Base-by-base conservation (phyloP, 2,329 filamentous ascomycete genomes). In the Xylaria sp. region DNA sequence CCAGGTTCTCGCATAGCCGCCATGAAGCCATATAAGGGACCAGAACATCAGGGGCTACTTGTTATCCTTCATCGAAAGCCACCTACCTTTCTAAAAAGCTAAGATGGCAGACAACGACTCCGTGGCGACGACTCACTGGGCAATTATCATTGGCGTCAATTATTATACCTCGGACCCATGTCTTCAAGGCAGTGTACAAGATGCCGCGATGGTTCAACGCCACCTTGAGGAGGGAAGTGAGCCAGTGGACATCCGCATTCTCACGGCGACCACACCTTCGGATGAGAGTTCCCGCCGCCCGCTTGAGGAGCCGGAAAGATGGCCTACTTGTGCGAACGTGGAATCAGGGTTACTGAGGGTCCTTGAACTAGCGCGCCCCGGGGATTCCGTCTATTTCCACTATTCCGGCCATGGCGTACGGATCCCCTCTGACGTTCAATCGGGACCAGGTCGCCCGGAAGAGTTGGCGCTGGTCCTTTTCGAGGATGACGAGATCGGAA, bases 361-460 rank as follows among this genome's bases (percentile, higher is more conserved):
- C 13, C 47, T 44, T 18, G n/a, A 13, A 17, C 2, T 3, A n/a
- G 50, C 50, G 6, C 29, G 16, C 4, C 16, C 8, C 1, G 50
- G 50, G 9, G 54, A 57, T 26, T 44, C 22, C 19, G 46, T 57
- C n/a, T 56, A 56, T 34, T 41, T 56, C n/a, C 45, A 56, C 18
- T 56, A 42, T 19, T 52, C 53, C 7, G 50, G 54, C 13, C 50
- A 57, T 24, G 50, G 54, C 13, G 50, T 46, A 9, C 24, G 42
- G 20, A 7, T 37, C 9, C 13, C n/a, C n/a, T 22, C 39, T 2
- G 11, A 26, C 24, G 26, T 2, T 4, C 17, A 29, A 17, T 50
- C 43, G n/a, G 47, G 17, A 16, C 40, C 40, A 8, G n/a, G 6
- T 5, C 16, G 9, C 3, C 39, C 39, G 7, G 49, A 29, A 37